These are phyloP conservation scores for Pseudocercospora vitis DNA, from an alignment of 2,329 filamentous ascomycete species.

Conservation along the genomic window DNA sequence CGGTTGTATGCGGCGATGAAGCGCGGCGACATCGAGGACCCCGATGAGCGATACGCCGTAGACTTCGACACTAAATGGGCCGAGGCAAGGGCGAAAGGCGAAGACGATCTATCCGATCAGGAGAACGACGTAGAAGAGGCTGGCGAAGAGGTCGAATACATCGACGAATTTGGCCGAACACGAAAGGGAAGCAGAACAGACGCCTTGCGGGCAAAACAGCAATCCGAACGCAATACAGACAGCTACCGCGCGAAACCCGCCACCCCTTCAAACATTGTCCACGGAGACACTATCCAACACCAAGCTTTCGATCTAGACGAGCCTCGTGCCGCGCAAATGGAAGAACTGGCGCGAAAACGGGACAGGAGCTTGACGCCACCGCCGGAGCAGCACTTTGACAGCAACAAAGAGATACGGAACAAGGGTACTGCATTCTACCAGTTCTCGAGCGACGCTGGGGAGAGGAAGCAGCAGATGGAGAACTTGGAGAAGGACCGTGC, in stretches of 20 bases:
- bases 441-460: slow-evolving; percentile 74
- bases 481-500: slow-evolving; percentile 65
- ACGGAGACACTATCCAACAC: slow-evolving; percentile 80
- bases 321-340: slow-evolving; percentile 66
- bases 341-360: slow-evolving; percentile 70
- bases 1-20: slow-evolving; percentile 87
- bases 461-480: slow-evolving; percentile 71
- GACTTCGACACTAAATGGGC: slow-evolving; percentile 98
- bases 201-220: slow-evolving; percentile 60
- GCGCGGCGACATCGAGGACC: slow-evolving; percentile 70
- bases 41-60: slow-evolving; percentile 66
- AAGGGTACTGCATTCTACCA: slow-evolving; percentile 91
- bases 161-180: slow-evolving; percentile 89
- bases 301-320: slow-evolving; percentile 79
- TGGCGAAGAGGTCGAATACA: slow-evolving; percentile 73
- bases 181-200: slow-evolving; percentile 70
- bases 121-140: slow-evolving; percentile 44
- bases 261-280: slow-evolving; percentile 71
- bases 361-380: slow-evolving; percentile 81
- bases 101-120: slow-evolving; percentile 47
- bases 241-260: slow-evolving; percentile 66
- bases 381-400: slow-evolving; percentile 80
- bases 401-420: slow-evolving; percentile 75
- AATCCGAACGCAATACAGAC: slow-evolving; percentile 60
- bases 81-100: slow-evolving; percentile 51